Conservation (phyloP, 345 rosid species). For the Rhodamnia argentea region DNA sequence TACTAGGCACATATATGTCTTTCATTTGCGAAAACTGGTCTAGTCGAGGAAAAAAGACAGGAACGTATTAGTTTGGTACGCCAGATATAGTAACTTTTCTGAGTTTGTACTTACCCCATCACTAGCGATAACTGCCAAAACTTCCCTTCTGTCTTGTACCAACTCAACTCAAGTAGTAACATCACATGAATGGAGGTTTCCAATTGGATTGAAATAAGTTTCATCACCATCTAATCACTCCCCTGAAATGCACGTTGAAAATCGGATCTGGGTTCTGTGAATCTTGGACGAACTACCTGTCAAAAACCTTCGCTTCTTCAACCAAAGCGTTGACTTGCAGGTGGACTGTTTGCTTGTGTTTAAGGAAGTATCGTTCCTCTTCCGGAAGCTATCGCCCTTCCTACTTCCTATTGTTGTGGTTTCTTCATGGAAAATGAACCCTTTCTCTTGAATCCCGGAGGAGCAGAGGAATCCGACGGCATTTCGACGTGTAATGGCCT, state of each 20-base stretch:
- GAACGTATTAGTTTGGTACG: background rate
- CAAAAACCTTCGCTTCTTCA: background rate
- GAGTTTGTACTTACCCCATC: too few species aligned
- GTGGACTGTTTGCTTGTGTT: background rate
- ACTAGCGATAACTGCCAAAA: too few species aligned
- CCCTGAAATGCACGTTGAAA: background rate
- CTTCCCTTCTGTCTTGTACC: background rate
- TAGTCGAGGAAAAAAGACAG: background rate
- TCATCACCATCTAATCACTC: background rate
- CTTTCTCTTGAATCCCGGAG: conserved; percentile 19
- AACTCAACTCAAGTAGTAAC: background rate
- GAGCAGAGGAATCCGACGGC: conserved; percentile 4
- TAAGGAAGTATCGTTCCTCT: background rate
- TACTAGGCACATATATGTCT: background rate
- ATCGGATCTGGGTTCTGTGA: background rate
- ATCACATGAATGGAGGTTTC: background rate
- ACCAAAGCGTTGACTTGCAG: background rate
- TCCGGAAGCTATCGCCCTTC: background rate
- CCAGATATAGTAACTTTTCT: too few species aligned
- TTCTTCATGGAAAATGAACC: conserved; percentile 26
- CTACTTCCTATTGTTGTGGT: background rate
- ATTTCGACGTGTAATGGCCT: background rate
- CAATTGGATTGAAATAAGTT: background rate
- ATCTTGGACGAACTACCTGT: background rate
- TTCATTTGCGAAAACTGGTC: background rate